Conservation (phyloP, 768 basidiomycete genomes). For the Pholiota microspora region DNA sequence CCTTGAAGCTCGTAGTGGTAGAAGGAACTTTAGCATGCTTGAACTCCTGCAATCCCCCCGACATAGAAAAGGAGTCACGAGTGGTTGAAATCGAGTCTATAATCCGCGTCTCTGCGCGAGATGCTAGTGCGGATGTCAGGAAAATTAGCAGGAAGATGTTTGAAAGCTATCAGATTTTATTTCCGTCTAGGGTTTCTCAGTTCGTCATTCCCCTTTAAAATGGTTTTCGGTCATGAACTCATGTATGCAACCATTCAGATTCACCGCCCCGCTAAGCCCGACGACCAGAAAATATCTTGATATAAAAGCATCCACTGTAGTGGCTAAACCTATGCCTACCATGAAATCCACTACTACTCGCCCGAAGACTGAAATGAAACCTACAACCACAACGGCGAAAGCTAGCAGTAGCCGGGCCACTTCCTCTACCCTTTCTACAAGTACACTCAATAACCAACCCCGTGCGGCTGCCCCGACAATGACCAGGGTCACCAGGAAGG, state of each 20-base stretch:
- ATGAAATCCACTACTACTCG: conserved; percentile 7
- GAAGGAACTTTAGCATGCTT: conserved; percentile 66
- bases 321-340: conserved; percentile 19
- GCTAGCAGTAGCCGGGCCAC: conserved; percentile 20
- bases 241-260: conserved; percentile 40
- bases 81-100: conserved; percentile 67
- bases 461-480: conserved; percentile 16
- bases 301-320: conserved; percentile 31
- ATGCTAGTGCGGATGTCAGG: conserved; percentile 75
- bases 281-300: conserved; percentile 76
- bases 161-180: conserved; percentile 68
- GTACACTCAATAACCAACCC: conserved; percentile 12
- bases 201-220: conserved; percentile 24
- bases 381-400: conserved; percentile 15
- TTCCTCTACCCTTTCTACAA: conserved; percentile 21
- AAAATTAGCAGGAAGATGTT: conserved; percentile 69
- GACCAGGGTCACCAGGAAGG: conserved; percentile 21
- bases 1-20: conserved; percentile 60
- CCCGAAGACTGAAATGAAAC: conserved; percentile 6
- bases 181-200: conserved; percentile 69
- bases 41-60: conserved; percentile 77
- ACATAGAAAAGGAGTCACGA: conserved; percentile 67
- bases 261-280: conserved; percentile 70
- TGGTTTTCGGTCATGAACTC: neutral
- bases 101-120: conserved; percentile 64